Evolutionary conservation across 2,329 filamentous ascomycete species (phyloP), one percentile per base, ranked within the genome.

Genomic region (Drechslerella coelobrocha): DNA sequence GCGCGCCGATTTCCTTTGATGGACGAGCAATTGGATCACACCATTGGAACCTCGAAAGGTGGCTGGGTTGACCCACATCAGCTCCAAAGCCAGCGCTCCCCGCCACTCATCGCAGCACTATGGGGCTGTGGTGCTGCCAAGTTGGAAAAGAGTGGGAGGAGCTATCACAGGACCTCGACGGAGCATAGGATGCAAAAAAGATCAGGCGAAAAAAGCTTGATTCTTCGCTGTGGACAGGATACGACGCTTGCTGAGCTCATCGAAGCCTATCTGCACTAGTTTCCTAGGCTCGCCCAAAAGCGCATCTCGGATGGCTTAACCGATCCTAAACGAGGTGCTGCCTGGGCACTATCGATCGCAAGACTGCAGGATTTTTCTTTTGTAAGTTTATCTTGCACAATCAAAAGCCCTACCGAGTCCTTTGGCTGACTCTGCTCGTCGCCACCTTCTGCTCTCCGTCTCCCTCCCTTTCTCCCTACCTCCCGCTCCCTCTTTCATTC

Each of bases 181-280:
- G 31, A 8, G 31, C n/a, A n/a, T n/a, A n/a, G n/a, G n/a, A n/a
- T n/a, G n/a, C n/a, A n/a, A n/a, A n/a, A n/a, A n/a, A n/a, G n/a
- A n/a, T n/a, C n/a, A n/a, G n/a, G n/a, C n/a, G n/a, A 52, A 37
- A 63, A 63, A 63, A 63, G 60, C 60, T 63, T 63, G 60, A 63
- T 62, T 62, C 47, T 37, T 41, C 26, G 39, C 39, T 55, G 52
- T 34, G n/a, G 34, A 34, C 54, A 41, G 43, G 55, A 62, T 26
- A 26, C 26, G 50, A 50, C 41, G 60, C 51, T 41, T 27, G 52
- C 45, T 56, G 60, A 63, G 60, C 60, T 63, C 60, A 63, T 63
- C 52, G 60, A 63, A 31, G 24, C 34, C 53, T 57, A 57, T 41
- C 54, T 59, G 59, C 50, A 54, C 14, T 17, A 47, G 41, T 48